Conservation (phyloP, 768 basidiomycete species). For the Pleurotus cornucopiae region DNA sequence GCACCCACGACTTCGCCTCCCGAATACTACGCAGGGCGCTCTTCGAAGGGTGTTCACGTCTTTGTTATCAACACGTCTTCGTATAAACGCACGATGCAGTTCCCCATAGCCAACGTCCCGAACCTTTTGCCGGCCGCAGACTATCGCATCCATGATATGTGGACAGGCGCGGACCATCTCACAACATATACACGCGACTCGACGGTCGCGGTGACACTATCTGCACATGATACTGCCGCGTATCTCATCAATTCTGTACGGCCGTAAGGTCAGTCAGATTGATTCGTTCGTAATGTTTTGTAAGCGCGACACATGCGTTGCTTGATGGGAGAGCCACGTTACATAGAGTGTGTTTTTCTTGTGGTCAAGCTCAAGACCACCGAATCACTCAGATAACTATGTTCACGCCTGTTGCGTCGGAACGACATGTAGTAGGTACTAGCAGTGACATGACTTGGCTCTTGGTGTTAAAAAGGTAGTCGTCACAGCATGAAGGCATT, state of each 20-base stretch:
- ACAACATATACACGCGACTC: slow-evolving; percentile 31
- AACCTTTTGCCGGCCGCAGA: slow-evolving; percentile 32
- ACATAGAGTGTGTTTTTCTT: no score
- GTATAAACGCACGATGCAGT: slow-evolving; percentile 32
- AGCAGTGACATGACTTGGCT: no score
- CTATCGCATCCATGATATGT: slow-evolving; percentile 51
- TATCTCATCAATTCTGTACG: slow-evolving; percentile 32
- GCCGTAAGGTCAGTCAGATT: no score
- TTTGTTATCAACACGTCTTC: slow-evolving; percentile 46
- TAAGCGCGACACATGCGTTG: no score
- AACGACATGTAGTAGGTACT: no score
- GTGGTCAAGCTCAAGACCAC: no score
- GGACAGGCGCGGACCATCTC: slow-evolving; percentile 37
- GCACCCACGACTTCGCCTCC: slow-evolving; percentile 40
- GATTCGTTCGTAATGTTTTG: no score
- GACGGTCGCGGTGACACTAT: slow-evolving; percentile 36
- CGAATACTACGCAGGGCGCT: slow-evolving; percentile 47
- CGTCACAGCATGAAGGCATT: no score
- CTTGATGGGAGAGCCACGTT: no score
- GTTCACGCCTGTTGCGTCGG: no score
- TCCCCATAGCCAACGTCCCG: slow-evolving; percentile 44
- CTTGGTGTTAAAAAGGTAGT: no score
- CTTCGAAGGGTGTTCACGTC: slow-evolving; percentile 46
- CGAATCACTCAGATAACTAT: no score
- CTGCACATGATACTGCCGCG: slow-evolving; percentile 50